Base-by-base conservation (phyloP, 2,329 filamentous ascomycete species). In the Chaetomiaceae sp. region DNA sequence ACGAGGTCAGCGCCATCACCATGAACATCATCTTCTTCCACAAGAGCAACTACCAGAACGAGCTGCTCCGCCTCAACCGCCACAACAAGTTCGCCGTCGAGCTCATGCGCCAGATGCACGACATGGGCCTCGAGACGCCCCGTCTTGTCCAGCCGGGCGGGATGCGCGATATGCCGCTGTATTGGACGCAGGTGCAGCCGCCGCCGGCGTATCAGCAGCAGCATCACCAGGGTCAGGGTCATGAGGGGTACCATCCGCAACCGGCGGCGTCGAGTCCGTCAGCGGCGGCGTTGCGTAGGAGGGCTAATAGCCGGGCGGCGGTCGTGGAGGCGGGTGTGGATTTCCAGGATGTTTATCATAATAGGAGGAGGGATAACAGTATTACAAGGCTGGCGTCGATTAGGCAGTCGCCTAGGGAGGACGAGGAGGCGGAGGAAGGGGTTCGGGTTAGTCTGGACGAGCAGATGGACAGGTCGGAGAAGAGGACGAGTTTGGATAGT, bases 11-110 rank as follows among this genome's bases (percentile, higher is more conserved):
- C 67, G 88, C 87, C 6, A 85, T 95, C 65, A 91, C 85, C 4
- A 80, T 96, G 65, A 96, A 96, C 70, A 84, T 97, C 53, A 85
- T 96, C 65, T 96, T 96, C 76, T 96, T 96, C 76, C 95, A 96
- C 80, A 96, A 96, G 71, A 90, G 87, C 55, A 96, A 92, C 69
- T 96, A 88, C 82, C 92, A 97, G 68, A 96, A 96, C 67, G 92
- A 97, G 68, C 77, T 95, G 40, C 78, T 96, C 22, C 91, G 92
- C 72, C 80, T 97, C 2, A 89, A 88, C 62, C 83, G 92, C 17
- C 88, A 94, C 64, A 96, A 96, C 77, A 94, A 91, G 67, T 96
- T 97, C 70, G 91, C 95, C 60, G 91, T 88, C 59, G 90, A 94
- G 57, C 75, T 97, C 65, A 95, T 96, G 87, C 77, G 88, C 34